Evolutionary conservation across 169 alveolate genomes (phyloP), one percentile per base, ranked within the genome.

Genomic region (Plasmodium chabaudi): DNA sequence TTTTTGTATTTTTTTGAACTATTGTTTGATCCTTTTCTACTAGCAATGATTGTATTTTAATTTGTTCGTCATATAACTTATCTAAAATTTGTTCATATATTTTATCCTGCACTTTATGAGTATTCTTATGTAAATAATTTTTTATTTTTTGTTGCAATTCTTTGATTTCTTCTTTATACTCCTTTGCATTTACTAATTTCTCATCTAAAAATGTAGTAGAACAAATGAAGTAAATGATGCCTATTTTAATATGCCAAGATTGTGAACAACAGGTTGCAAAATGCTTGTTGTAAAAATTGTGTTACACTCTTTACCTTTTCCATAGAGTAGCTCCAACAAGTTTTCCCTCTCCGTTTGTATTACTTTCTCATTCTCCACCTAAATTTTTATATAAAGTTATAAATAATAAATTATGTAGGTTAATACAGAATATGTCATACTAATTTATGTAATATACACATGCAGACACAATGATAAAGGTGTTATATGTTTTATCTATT

Each of bases 21-120:
- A 77, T 77, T 51, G 65, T 47, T 77, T 77, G 63, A 63, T 77
- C 88, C 57, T 77, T 77, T 44, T 77, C 77, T n/a, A 75, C 65
- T 55, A 77, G 23, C 49, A 64, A 55, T 51, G 88, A 77, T 9
- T 77, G 88, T 44, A 77, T 64, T 63, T 64, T 77, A 63, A 77
- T 77, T 77, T 77, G 88, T 64, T 77, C 77, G 23, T 63, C 88
- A 44, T 77, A 75, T 59, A 77, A 56, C 39, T 64, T 61, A 68
- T 77, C 88, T 9, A 77, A 74, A 49, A 77, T 64, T 3, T 34
- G 51, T 47, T 77, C 88, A 57, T 77, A 77, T 42, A 63, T 77
- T 69, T 77, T 77, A 19, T 77, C 88, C n/a, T 47, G 71, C 7
- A 77, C 65, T 57, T 51, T 64, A 51, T 77, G 57, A n/a, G 34